A percentile compares a stretch with the other conserved stretches of the same genome.
These are phyloP conservation scores for Botrytis hyacinthi DNA, from an alignment of 2,329 filamentous ascomycete genomes.

Conservation along the genomic window DNA sequence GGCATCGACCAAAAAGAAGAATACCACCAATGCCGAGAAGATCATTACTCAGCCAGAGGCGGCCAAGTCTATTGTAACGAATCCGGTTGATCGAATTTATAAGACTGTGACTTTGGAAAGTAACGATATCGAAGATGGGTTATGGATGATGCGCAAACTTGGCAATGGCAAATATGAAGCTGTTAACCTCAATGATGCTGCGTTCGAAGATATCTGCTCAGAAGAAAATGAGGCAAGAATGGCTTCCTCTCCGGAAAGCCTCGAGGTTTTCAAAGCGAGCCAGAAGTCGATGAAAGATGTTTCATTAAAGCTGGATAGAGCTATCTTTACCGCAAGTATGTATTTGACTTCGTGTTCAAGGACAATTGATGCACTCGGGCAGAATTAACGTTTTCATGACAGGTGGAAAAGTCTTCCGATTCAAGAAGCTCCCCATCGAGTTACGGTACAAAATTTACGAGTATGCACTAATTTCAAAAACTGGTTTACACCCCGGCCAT, in stretches of 20 bases:
- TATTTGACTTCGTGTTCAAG: neutral
- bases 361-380: neutral
- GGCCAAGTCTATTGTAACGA: neutral
- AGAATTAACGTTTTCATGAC: neutral
- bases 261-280: slow-evolving; percentile 15
- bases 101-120: slow-evolving; percentile 22
- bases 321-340: slow-evolving; percentile 27
- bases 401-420: slow-evolving; percentile 26
- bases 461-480: slow-evolving; percentile 20
- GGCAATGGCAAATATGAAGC: slow-evolving; percentile 27
- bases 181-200: slow-evolving; percentile 23
- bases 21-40: neutral
- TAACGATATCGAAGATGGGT: slow-evolving; percentile 25
- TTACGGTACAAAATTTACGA: slow-evolving; percentile 27
- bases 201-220: slow-evolving; percentile 21
- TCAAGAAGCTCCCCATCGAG: slow-evolving; percentile 27
- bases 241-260: slow-evolving; percentile 10
- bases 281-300: slow-evolving; percentile 22
- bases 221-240: slow-evolving; percentile 25
- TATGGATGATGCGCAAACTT: slow-evolving; percentile 26
- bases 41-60: neutral
- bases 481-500: neutral
- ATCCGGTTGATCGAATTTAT: slow-evolving; percentile 21
- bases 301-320: slow-evolving; percentile 22
- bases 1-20: neutral